Evolutionary conservation across 1,139 yeast genomes (phyloP), one percentile per base, ranked within the genome.

Genomic region (Blastobotrys proliferans): DNA sequence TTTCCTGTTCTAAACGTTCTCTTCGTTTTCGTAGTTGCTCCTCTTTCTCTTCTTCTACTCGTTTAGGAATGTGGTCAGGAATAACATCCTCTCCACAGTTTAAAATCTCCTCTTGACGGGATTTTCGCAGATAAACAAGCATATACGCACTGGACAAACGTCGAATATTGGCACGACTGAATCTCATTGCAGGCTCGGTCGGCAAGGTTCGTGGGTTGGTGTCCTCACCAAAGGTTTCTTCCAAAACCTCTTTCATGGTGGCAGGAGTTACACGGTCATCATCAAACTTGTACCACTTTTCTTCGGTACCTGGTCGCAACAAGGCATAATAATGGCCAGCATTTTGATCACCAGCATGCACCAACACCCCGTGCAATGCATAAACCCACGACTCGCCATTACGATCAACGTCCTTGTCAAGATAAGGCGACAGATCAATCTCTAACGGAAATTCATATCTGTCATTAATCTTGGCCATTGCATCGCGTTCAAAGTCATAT

Each of bases 301-400:
- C 79, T 33, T 76, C 75, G 8, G 76, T 69, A 28, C 74, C 73
- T 2, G 98, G 97, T 60, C 83, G 88, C 44, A 94, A 81, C 78
- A 92, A 75, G 0, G 98, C 94, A 60, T 92, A 92, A 62, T 92
- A 92, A 60, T 92, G 99, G 19, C 99, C 99, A 42, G 92, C 86
- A 18, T 95, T 85, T 43, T 92, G 82, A 58, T 90, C 95, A 49
- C 99, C 99, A 41, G 90, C 84, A 61, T 92, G 99, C 5, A 92
- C 97, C 47, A 92, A 70, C 2, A 94, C 98, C 8, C 96, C 97
- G 61, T 92, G 97, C 35, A 92, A 68, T 45, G 79, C 80, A 62
- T 92, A 92, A 33, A 71, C 79, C 80, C 92, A 83, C 43, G 86
- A 75, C 50, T 80, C 81, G 26, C 69, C 60, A 38, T 34, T 41